Conservation (phyloP, 371 early-diverging fungal genomes). For the Apophysomyces trapeziformis region DNA sequence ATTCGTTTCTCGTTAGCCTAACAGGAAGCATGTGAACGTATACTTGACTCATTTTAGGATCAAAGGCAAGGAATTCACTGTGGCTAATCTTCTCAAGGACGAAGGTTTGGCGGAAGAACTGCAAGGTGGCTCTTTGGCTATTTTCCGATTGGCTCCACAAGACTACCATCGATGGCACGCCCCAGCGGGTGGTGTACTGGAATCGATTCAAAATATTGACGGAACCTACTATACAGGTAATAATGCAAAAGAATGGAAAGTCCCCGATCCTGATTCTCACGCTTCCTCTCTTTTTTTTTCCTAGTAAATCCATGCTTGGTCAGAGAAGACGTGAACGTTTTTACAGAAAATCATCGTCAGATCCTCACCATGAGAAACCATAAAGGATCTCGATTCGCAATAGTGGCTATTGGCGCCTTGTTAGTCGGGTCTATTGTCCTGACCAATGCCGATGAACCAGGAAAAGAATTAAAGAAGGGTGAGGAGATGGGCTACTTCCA, state of each 20-base stretch:
- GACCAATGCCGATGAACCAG: slow-evolving; percentile 39
- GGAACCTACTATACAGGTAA: slow-evolving; percentile 47
- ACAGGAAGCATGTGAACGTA: slow-evolving; percentile 5
- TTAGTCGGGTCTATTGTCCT: slow-evolving; percentile 54
- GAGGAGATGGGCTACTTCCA: slow-evolving; percentile 77
- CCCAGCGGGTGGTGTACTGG: slow-evolving; percentile 64
- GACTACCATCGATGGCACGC: slow-evolving; percentile 86
- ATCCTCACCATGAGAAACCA: slow-evolving; percentile 34
- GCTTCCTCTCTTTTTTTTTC: background rate
- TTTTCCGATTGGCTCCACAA: slow-evolving; percentile 88
- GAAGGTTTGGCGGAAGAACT: slow-evolving; percentile 51
- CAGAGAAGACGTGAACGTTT: slow-evolving; percentile 45
- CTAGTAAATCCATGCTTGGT: slow-evolving; percentile 56
- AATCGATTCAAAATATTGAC: slow-evolving; percentile 22
- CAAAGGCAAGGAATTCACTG: slow-evolving; percentile 71
- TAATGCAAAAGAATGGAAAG: background rate
- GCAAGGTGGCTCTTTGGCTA: slow-evolving; percentile 71
- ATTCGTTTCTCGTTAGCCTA: background rate
- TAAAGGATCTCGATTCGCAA: slow-evolving; percentile 28
- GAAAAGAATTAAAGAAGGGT: slow-evolving; percentile 42
- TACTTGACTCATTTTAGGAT: slow-evolving; percentile 35
- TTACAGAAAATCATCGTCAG: slow-evolving; percentile 52
- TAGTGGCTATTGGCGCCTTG: slow-evolving; percentile 53
- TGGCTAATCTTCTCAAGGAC: slow-evolving; percentile 56
- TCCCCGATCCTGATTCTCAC: no score